Evolutionary conservation across 805 yeast species (phyloP), one percentile per base, ranked within the genome.

Genomic region (Spathaspora sp.): DNA sequence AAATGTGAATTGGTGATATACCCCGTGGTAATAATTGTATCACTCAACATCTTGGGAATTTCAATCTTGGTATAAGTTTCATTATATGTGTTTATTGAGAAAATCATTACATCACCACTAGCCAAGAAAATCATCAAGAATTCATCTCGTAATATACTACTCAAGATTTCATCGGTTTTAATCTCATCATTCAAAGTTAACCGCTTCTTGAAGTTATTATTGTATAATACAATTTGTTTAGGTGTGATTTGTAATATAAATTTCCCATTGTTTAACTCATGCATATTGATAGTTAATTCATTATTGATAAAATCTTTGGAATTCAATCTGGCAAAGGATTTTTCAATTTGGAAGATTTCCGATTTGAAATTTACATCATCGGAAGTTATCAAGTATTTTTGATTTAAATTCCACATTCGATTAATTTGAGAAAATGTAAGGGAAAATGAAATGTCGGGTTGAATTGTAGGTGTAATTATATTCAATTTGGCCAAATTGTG

Each of bases 191-290:
- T 49, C 1, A 77, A 69, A 3, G 80, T 57, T 7, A 79, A 70
- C 9, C 80, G 58, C 50, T 77, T 75, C 51, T 79, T 79, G 64
- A 89, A 86, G 46, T 78, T 77, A 51, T 81, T 75, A 58, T 85
- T 65, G 64, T 82, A 89, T 2, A 89, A 62, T 29, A 78, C 75
- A 29, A 90, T 76, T 49, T 81, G 83, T 39, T 80, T 78, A 0
- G 87, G 81, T 1, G 94, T 85, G 1, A 89, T 82, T 63, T 91
- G 97, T 16, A 90, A 78, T 38, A 89, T 82, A 57, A 81, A 77
- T 39, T 80, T 77, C 7, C 83, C 79, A 20, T 67, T 64, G 46
- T 78, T 75, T 51, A 87, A 67, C 42, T 85, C 82, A 19, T 86
- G 87, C 60, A 87, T 82, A 35, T 82, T 82, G 10, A 89, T 73